Percentiles rank a stretch among this genome's conserved stretches.
Evolutionary conservation across 208 protist species (phyloP).

Genomic region (Naegleria gruberi): DNA sequence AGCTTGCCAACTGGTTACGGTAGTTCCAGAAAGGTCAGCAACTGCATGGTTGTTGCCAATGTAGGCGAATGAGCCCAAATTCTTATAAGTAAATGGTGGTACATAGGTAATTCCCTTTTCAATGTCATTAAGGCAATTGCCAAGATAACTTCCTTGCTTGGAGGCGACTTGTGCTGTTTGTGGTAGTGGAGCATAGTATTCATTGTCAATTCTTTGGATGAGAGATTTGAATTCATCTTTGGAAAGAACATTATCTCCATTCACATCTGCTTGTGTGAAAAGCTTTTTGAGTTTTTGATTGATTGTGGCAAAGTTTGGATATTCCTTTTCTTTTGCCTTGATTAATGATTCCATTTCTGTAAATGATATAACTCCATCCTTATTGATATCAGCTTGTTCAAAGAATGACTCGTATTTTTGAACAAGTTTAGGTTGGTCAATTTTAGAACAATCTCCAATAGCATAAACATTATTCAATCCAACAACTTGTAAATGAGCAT

Average conservation of each 20-base stretch:
- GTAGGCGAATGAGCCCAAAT: not conserved
- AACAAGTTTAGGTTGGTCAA: not conserved
- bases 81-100: not conserved
- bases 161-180: not conserved
- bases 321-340: not conserved
- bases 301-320: not conserved
- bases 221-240: not conserved
- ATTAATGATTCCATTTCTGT: not conserved
- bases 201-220: not conserved
- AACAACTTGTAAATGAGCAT: not conserved
- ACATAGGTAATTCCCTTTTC: not conserved
- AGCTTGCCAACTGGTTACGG: not conserved
- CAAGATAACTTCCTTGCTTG: not conserved
- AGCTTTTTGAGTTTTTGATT: not conserved
- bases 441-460: not conserved
- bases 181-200: not conserved
- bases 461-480: not conserved
- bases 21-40: not conserved
- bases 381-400: not conserved
- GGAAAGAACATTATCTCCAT: not conserved
- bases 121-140: not conserved
- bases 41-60: conserved; percentile 3
- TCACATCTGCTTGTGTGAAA: not conserved
- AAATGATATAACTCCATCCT: not conserved
- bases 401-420: not conserved